Conservation (phyloP, 768 basidiomycete species). For the Kwoniella mangroviensis region DNA sequence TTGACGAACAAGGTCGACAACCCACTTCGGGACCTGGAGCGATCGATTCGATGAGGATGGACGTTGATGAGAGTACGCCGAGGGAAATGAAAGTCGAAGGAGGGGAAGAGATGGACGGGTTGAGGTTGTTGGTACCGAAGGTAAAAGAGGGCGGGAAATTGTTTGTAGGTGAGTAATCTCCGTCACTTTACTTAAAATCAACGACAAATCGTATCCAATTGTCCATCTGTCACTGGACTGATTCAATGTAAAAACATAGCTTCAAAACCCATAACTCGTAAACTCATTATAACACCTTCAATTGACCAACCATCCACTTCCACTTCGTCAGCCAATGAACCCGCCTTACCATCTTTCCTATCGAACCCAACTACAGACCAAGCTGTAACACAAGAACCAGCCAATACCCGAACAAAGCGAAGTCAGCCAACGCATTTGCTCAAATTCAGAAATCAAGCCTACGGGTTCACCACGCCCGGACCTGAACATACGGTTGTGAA, state of each 20-base stretch:
- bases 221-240: too few relatives aligned
- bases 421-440: constrained; percentile 48
- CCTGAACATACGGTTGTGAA: constrained; percentile 19
- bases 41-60: constrained; percentile 45
- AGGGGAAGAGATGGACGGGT: constrained; percentile 55
- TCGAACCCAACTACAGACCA: constrained; percentile 17
- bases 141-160: constrained; percentile 40
- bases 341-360: constrained; percentile 36
- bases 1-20: constrained; percentile 39
- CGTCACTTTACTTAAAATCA: not conserved
- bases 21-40: constrained; percentile 42
- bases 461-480: constrained; percentile 44
- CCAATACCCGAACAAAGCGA: constrained; percentile 33
- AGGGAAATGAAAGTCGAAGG: constrained; percentile 44
- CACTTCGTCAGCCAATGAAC: constrained; percentile 10
- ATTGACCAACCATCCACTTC: constrained; percentile 1
- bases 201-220: too few relatives aligned
- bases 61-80: constrained; percentile 27
- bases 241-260: constrained; percentile 27
- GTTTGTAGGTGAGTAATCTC: constrained; percentile 42
- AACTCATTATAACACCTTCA: constrained; percentile 45
- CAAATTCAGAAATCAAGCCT: constrained; percentile 55
- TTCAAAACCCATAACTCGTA: constrained; percentile 45
- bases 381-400: constrained; percentile 6
- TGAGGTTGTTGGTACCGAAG: constrained; percentile 50